phyloP scores from a whole-genome alignment of 139 green algal genomes.

The Eudorina sp. region DNA sequence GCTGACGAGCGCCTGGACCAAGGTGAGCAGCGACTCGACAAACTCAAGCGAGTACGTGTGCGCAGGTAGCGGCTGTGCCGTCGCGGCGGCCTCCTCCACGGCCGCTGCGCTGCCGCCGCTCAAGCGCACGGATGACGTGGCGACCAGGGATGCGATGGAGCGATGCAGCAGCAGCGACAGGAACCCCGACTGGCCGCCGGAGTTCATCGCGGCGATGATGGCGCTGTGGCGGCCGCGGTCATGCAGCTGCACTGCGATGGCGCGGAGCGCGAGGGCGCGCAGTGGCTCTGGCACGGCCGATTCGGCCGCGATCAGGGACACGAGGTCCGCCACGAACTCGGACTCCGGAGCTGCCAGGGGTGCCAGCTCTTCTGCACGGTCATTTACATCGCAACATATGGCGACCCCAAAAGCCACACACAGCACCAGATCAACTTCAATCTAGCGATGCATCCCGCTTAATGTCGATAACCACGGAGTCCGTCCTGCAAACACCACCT shows the following conservation, averaged over 20 bases:
- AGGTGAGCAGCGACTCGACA: constrained; percentile 87
- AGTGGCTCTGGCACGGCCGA: constrained; percentile 79
- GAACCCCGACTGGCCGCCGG: constrained; percentile 82
- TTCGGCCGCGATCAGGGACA: constrained; percentile 71
- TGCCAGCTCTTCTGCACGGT: constrained; percentile 72
- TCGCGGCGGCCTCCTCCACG: background rate
- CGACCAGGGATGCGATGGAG: constrained; percentile 42
- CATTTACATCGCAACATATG: too few relatives aligned
- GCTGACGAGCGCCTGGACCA: constrained; percentile 82
- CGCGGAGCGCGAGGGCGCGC: constrained; percentile 79
- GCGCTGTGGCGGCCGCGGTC: constrained; percentile 79
- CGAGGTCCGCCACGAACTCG: constrained; percentile 87
- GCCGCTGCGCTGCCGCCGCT: background rate
- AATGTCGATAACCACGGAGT: too few relatives aligned
- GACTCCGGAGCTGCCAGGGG: constrained; percentile 77
- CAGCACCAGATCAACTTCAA: too few relatives aligned
- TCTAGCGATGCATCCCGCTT: too few relatives aligned
- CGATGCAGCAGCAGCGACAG: constrained; percentile 87
- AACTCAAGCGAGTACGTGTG: constrained; percentile 65
- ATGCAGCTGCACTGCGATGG: constrained; percentile 80
- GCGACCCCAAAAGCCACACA: too few relatives aligned
- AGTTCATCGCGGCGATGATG: constrained; percentile 79
- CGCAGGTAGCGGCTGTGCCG: background rate
- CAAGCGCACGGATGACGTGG: background rate
- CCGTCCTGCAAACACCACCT: too few relatives aligned